phyloP scores from a whole-genome alignment of 2,329 filamentous ascomycete genomes.

The Allantophomopsis cytisporea region DNA sequence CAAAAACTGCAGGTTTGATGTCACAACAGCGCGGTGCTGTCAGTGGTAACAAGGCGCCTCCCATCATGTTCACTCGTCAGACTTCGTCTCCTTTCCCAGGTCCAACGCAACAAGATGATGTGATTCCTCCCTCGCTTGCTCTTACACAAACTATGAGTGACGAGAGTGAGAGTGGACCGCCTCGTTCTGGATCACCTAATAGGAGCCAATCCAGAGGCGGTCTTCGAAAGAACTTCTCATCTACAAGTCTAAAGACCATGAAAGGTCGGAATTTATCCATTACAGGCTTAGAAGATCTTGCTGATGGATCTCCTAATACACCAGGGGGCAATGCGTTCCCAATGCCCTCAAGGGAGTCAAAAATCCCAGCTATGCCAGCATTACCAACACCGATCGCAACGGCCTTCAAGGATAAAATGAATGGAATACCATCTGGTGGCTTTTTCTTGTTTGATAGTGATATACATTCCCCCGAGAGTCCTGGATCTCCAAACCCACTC shows the following conservation, averaged over 20 bases:
- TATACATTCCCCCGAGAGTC: conserved; percentile 53
- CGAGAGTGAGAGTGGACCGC: conserved; percentile 21
- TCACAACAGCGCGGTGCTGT: conserved; percentile 4
- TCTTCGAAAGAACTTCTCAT: conserved; percentile 56
- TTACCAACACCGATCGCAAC: conserved; percentile 55
- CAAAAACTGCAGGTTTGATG: conserved; percentile 14
- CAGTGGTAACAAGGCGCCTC: too few relatives aligned
- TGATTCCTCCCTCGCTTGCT: conserved; percentile 16
- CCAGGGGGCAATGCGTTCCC: conserved; percentile 58
- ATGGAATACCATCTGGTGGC: conserved; percentile 47
- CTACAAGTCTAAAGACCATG: conserved; percentile 56
- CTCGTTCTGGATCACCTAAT: conserved; percentile 38
- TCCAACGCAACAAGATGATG: conserved; percentile 12
- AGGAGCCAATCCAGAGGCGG: conserved; percentile 25
- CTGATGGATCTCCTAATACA: conserved; percentile 59
- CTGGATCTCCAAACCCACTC: conserved; percentile 52
- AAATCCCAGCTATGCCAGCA: conserved; percentile 42
- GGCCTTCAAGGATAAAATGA: conserved; percentile 43
- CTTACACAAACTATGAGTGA: conserved; percentile 14
- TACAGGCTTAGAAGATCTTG: conserved; percentile 41
- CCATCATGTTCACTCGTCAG: conserved; percentile 8
- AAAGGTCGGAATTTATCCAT: conserved; percentile 63
- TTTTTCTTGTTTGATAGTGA: conserved; percentile 75
- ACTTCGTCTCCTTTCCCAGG: conserved; percentile 13
- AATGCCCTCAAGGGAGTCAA: conserved; percentile 25